Evolutionary conservation across 208 protist genomes (phyloP).

Genomic region (Zelonia costaricensis): DNA sequence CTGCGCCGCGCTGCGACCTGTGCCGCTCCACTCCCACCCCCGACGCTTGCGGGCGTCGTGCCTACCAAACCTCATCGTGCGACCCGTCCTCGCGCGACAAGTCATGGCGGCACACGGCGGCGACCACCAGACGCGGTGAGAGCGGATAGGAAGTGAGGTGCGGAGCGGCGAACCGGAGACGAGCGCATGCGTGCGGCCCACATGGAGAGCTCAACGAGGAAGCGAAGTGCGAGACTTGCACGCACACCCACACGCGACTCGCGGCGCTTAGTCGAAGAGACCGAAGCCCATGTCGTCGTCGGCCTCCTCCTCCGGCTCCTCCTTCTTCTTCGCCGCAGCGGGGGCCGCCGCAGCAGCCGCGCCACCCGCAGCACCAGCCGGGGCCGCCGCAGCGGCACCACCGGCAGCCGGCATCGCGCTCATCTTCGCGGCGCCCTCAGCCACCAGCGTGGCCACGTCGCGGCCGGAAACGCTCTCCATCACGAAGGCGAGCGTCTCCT

Average conservation of each 20-base stretch:
- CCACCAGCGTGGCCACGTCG: slow-evolving; percentile 77
- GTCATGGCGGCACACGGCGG: too few relatives aligned
- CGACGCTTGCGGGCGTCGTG: too few relatives aligned
- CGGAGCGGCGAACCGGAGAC: too few relatives aligned
- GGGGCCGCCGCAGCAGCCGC: slow-evolving; percentile 36
- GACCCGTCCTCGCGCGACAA: too few relatives aligned
- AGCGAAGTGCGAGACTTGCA: too few relatives aligned
- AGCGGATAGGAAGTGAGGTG: too few relatives aligned
- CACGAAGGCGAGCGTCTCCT: slow-evolving; percentile 79
- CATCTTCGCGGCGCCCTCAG: slow-evolving; percentile 85
- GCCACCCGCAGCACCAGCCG: slow-evolving; percentile 35
- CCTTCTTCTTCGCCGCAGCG: slow-evolving; percentile 52
- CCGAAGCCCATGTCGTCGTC: slow-evolving; percentile 92
- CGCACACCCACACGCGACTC: background rate
- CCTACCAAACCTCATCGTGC: too few relatives aligned
- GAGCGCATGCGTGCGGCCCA: too few relatives aligned
- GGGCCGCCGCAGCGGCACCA: slow-evolving; percentile 32
- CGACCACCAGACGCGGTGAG: too few relatives aligned
- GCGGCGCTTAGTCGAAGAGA: slow-evolving; percentile 80
- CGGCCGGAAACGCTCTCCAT: slow-evolving; percentile 75
- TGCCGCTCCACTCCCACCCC: too few relatives aligned
- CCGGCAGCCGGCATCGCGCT: slow-evolving; percentile 44
- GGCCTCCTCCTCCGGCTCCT: slow-evolving; percentile 80
- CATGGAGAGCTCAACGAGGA: too few relatives aligned
- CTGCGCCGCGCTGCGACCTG: too few relatives aligned